Conservation (phyloP, 192 early-diverging fungal species). For the Nowakowskiella sp. region DNA sequence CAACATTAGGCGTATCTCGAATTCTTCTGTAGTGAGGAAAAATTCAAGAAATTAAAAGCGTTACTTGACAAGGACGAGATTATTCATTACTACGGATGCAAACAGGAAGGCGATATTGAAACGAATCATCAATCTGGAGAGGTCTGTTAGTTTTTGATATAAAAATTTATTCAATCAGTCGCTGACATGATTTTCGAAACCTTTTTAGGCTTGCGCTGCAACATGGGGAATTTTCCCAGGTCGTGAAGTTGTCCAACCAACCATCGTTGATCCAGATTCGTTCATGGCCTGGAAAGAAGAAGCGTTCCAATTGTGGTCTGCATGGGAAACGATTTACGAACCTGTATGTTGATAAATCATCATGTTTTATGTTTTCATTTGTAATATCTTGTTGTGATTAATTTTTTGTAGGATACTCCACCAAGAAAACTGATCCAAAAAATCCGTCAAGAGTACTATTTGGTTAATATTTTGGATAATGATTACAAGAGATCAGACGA, state of each 20-base stretch:
- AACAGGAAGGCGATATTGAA: too few species aligned
- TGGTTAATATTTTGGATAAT: too few species aligned
- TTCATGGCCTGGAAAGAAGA: constrained; percentile 80
- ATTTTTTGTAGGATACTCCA: too few species aligned
- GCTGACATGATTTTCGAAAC: too few species aligned
- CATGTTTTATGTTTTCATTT: too few species aligned
- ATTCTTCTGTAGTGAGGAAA: constrained; percentile 64
- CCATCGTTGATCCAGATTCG: constrained; percentile 65
- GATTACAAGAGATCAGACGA: too few species aligned
- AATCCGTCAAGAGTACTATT: too few species aligned
- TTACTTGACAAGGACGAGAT: constrained; percentile 42
- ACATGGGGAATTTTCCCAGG: constrained; percentile 89
- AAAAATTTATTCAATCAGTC: constrained; percentile 1
- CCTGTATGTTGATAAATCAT: too few species aligned
- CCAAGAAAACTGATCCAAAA: too few species aligned
- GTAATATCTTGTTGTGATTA: too few species aligned
- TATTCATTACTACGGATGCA: constrained; percentile 71
- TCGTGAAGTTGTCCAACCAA: constrained; percentile 76
- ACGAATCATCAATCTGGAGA: constrained; percentile 53
- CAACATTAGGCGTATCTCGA: constrained; percentile 74
- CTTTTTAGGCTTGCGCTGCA: constrained; percentile 73
- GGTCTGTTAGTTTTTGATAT: background rate
- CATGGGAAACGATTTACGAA: constrained; percentile 64
- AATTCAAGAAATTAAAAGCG: constrained; percentile 46
- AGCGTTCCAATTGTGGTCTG: constrained; percentile 71